phyloP scores from a whole-genome alignment of 2,329 filamentous ascomycete species.

The Exophiala xenobiotica region DNA sequence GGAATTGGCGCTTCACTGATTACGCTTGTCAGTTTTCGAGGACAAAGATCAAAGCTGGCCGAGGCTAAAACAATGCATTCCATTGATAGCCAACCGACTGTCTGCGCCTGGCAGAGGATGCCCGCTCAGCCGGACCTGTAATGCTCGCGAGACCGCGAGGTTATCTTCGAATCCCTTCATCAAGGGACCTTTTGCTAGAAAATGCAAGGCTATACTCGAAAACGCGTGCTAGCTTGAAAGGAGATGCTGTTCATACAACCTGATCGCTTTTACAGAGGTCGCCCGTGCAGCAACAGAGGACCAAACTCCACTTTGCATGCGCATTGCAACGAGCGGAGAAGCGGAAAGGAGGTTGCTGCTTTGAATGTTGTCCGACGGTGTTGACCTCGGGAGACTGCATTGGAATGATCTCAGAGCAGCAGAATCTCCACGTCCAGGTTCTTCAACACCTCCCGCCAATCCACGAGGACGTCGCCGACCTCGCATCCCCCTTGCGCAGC shows the following conservation, averaged over 20 bases:
- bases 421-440: constrained; percentile 10
- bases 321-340: constrained; percentile 3
- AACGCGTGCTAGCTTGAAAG: constrained; percentile 4
- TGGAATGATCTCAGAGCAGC: constrained; percentile 8
- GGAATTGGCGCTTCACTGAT: too few relatives aligned
- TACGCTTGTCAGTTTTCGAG: too few relatives aligned
- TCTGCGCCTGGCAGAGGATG: too few relatives aligned
- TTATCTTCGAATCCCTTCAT: too few relatives aligned
- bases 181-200: too few relatives aligned
- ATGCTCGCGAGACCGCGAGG: too few relatives aligned
- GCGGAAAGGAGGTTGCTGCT: constrained; percentile 1
- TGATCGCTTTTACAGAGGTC: not conserved
- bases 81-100: too few relatives aligned
- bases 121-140: too few relatives aligned
- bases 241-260: not conserved
- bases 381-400: constrained; percentile 1
- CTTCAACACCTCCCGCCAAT: constrained; percentile 10
- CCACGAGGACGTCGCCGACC: constrained; percentile 10
- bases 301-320: not conserved
- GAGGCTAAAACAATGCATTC: too few relatives aligned
- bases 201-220: too few relatives aligned
- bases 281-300: not conserved
- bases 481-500: constrained; percentile 6
- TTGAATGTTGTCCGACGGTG: constrained; percentile 1
- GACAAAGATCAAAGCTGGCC: too few relatives aligned